Conservation (phyloP, 176 grass and related monocot genomes). For the Panicum miliaceum region DNA sequence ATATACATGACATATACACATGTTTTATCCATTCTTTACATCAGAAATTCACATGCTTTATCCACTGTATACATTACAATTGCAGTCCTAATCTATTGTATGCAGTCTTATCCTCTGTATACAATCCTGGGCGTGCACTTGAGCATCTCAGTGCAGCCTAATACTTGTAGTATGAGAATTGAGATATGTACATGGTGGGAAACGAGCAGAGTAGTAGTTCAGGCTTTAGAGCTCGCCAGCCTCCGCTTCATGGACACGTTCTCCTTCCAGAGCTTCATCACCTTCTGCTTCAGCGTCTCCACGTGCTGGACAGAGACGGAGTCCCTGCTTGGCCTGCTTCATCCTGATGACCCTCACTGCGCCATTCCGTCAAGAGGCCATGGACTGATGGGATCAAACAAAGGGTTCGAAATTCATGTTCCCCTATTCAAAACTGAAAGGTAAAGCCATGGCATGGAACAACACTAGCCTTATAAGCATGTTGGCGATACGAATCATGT, state of each 20-base stretch:
- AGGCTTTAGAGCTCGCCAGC: conserved; percentile 49
- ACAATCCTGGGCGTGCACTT: background rate
- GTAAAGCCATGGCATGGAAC: too few species aligned
- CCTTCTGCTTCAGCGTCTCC: conserved; percentile 87
- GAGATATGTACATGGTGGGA: background rate
- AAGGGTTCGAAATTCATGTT: background rate
- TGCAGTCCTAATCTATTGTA: too few species aligned
- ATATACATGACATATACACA: too few species aligned
- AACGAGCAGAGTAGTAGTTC: conserved; percentile 32
- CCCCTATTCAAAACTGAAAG: background rate
- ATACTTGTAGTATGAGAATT: background rate
- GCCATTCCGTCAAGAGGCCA: background rate
- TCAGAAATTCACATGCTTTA: too few species aligned
- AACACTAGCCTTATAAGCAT: too few species aligned
- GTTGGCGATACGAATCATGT: too few species aligned
- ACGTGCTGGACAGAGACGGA: conserved; percentile 69
- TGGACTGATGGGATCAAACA: background rate
- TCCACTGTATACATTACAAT: too few species aligned
- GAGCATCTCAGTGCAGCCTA: background rate
- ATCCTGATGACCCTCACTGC: conserved; percentile 65
- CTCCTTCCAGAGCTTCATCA: conserved; percentile 90
- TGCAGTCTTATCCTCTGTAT: too few species aligned
- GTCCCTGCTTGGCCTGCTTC: conserved; percentile 78
- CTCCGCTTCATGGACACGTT: conserved; percentile 87
- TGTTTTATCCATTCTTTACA: too few species aligned